Evolutionary conservation across 176 grass and related monocot species (phyloP).

Genomic region (Carex myosuroides): DNA sequence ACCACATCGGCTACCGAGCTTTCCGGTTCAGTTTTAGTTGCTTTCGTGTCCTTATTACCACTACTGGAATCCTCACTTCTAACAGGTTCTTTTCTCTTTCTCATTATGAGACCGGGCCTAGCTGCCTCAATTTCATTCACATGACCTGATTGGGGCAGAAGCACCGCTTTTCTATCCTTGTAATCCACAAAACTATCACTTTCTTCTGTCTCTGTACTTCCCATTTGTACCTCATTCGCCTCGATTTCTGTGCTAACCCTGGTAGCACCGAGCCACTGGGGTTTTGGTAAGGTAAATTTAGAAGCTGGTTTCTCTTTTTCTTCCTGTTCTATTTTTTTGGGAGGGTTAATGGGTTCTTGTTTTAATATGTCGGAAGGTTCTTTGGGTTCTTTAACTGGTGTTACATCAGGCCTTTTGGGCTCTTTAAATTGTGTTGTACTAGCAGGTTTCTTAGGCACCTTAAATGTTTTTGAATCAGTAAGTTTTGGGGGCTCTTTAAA

Average conservation of each 20-base stretch:
- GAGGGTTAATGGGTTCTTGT: conserved; percentile 27
- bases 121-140: conserved; percentile 59
- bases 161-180: conserved; percentile 66
- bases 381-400: conserved; percentile 24
- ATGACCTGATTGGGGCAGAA: conserved; percentile 31
- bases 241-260: conserved; percentile 35
- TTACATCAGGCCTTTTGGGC: conserved; percentile 3
- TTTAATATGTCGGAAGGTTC: conserved; percentile 21
- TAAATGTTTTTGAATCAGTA: not conserved
- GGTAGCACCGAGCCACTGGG: conserved; percentile 90
- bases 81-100: conserved; percentile 52
- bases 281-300: conserved; percentile 41
- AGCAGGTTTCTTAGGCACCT: conserved; percentile 15
- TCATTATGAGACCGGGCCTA: conserved; percentile 80
- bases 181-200: conserved; percentile 84
- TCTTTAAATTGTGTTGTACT: conserved; percentile 5
- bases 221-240: conserved; percentile 45
- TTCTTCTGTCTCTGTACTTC: conserved; percentile 42
- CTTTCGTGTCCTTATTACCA: conserved; percentile 20
- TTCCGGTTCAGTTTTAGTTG: conserved; percentile 51
- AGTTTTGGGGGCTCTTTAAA: conserved; percentile 13
- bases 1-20: conserved; percentile 84
- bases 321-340: conserved; percentile 31
- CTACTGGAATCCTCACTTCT: conserved; percentile 16
- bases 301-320: conserved; percentile 28